Conservation (phyloP, 2,329 filamentous ascomycete genomes). For the Ambrosiella cleistominuta region DNA sequence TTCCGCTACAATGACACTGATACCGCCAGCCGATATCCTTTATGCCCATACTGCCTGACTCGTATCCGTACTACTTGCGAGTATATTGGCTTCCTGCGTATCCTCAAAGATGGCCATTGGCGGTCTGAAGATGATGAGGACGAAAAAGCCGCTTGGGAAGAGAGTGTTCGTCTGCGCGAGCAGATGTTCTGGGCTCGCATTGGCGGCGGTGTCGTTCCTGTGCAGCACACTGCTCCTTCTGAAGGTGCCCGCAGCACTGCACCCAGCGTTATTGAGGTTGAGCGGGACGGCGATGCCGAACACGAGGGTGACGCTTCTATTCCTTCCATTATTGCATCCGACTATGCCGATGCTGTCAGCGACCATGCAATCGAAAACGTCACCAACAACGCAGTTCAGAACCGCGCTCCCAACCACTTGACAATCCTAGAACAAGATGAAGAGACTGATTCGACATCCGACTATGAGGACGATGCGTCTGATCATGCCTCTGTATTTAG, state of each 20-base stretch:
- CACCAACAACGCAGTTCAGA: not conserved
- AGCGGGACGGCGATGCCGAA: not conserved
- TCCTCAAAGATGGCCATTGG: conserved; percentile 87
- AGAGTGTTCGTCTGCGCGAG: conserved; percentile 74
- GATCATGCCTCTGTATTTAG: conserved; percentile 5
- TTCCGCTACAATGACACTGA: conserved; percentile 81
- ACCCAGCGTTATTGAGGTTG: conserved; percentile 17
- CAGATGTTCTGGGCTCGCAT: conserved; percentile 95
- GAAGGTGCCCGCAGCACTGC: conserved; percentile 18
- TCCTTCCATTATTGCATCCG: conserved; percentile 6
- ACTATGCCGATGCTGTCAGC: conserved; percentile 2
- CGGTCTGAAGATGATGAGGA: conserved; percentile 66
- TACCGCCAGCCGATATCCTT: conserved; percentile 70
- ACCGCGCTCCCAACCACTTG: not conserved
- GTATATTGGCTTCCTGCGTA: conserved; percentile 76
- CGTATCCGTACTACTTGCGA: conserved; percentile 80
- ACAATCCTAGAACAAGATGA: not conserved
- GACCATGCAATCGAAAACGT: not conserved
- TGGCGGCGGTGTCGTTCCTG: conserved; percentile 75
- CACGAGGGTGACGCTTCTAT: conserved; percentile 15
- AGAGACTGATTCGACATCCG: not conserved
- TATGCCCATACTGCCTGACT: conserved; percentile 75
- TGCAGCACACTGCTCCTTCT: conserved; percentile 15
- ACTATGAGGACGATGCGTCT: conserved; percentile 1
- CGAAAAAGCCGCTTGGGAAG: conserved; percentile 83